Percentiles rank a stretch among this genome's conserved stretches.
These are phyloP conservation scores for Pterocarpus santalinus DNA, from an alignment of 306 rosid species.

Conservation along the genomic window DNA sequence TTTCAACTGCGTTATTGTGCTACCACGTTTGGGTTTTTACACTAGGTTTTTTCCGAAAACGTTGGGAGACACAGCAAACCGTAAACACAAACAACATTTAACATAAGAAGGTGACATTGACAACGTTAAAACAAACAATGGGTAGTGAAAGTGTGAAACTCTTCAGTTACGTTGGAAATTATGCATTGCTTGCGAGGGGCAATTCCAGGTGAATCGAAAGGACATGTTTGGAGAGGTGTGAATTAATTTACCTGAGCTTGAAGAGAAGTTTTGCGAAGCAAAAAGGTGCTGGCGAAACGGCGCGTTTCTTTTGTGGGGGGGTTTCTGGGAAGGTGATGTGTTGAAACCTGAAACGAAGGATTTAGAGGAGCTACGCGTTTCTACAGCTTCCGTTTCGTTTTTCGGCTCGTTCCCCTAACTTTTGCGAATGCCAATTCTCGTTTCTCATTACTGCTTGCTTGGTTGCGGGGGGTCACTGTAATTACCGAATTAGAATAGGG, in stretches of 20 bases:
- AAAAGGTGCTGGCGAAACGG: constrained; percentile 43
- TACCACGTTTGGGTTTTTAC: not conserved
- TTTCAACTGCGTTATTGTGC: constrained; percentile 29
- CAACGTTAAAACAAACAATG: constrained; percentile 1
- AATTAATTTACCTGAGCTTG: constrained; percentile 20
- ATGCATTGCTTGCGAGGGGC: not conserved
- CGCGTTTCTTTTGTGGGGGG: constrained; percentile 50
- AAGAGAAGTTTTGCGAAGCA: not conserved
- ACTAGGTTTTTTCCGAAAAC: not conserved
- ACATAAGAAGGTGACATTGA: not conserved
- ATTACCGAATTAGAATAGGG: not conserved
- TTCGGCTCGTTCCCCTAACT: not conserved
- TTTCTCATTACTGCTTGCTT: not conserved
- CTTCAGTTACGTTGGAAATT: not conserved
- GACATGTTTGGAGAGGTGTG: not conserved
- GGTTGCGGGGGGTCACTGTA: not conserved
- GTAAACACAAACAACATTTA: not conserved
- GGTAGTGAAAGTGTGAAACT: not conserved
- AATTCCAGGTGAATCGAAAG: not conserved
- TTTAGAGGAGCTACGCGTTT: constrained; percentile 38
- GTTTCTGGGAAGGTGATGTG: constrained; percentile 39
- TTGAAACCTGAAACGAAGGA: constrained; percentile 35
- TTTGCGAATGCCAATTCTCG: too few relatives aligned
- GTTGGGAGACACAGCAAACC: constrained; percentile 31
- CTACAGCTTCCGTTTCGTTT: constrained; percentile 47